Evolutionary conservation across 345 rosid species (phyloP).

Genomic region (Psidium friedrichsthalianum): DNA sequence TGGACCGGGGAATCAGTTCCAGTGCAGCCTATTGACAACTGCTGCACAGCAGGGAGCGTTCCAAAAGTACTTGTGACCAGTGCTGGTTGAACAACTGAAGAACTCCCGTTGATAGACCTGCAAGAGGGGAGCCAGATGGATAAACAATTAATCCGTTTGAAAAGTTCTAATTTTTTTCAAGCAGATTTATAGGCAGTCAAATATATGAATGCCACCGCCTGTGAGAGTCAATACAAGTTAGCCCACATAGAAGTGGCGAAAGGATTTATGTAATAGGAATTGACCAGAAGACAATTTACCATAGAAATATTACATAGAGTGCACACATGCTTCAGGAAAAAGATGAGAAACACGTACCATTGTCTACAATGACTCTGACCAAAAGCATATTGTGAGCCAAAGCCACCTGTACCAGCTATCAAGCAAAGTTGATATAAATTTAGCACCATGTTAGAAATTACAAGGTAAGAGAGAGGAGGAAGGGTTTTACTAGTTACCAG

Average conservation of each 20-base stretch:
- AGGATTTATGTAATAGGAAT: neutral
- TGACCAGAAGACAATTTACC: too few relatives aligned
- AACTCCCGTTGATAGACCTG: constrained; percentile 36
- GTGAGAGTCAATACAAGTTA: neutral
- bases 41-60: constrained; percentile 70
- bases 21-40: constrained; percentile 57
- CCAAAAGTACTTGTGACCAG: constrained; percentile 69
- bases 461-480: neutral
- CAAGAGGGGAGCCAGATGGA: neutral
- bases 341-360: constrained; percentile 25
- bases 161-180: neutral
- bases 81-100: constrained; percentile 34
- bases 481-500: constrained; percentile 20
- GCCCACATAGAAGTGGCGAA: neutral
- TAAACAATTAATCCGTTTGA: neutral
- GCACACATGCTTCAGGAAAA: neutral
- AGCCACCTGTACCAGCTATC: constrained; percentile 30
- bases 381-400: constrained; percentile 31
- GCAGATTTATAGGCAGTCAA: neutral
- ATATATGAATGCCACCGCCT: neutral
- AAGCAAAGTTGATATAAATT: constrained; percentile 1
- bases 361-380: constrained; percentile 40
- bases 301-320: too few relatives aligned
- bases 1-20: constrained; percentile 61
- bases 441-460: neutral